Evolutionary conservation across 805 yeast genomes (phyloP).

Genomic region (Metschnikowia amazonensis): DNA sequence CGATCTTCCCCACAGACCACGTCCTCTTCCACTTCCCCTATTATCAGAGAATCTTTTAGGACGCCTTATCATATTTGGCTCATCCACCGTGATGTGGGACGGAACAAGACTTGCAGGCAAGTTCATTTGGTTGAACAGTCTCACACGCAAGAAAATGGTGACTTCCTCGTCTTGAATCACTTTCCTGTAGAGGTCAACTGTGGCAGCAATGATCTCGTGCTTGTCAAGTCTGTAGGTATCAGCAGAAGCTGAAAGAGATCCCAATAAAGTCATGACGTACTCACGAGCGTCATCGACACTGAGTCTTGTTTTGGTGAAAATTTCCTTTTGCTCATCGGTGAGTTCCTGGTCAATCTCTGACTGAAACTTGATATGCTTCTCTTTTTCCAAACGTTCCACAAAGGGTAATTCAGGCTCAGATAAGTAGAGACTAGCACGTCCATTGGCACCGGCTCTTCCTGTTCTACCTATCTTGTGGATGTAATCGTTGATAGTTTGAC

Average conservation of each 20-base stretch:
- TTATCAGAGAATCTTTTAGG: neutral
- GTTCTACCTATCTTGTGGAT: slow-evolving; percentile 95
- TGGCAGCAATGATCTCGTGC: slow-evolving; percentile 10
- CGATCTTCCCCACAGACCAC: neutral
- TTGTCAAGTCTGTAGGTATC: slow-evolving; percentile 14
- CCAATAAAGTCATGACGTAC: slow-evolving; percentile 25
- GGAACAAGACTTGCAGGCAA: slow-evolving; percentile 18
- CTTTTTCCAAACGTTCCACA: slow-evolving; percentile 42
- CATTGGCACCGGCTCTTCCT: slow-evolving; percentile 84
- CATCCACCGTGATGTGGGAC: slow-evolving; percentile 15
- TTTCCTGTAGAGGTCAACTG: slow-evolving; percentile 11
- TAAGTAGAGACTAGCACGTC: slow-evolving; percentile 62
- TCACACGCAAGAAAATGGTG: slow-evolving; percentile 8
- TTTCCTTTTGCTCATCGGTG: slow-evolving; percentile 30
- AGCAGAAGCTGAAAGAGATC: slow-evolving; percentile 27
- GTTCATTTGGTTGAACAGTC: slow-evolving; percentile 14
- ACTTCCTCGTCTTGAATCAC: slow-evolving; percentile 10
- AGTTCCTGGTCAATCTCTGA: slow-evolving; percentile 39
- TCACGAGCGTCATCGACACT: slow-evolving; percentile 23
- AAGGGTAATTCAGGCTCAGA: slow-evolving; percentile 57
- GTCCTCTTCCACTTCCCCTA: neutral
- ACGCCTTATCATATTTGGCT: slow-evolving; percentile 10
- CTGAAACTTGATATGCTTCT: slow-evolving; percentile 53
- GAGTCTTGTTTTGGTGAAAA: slow-evolving; percentile 17
- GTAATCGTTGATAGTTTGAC: slow-evolving; percentile 70